A percentile compares a stretch with the other conserved stretches of the same genome.
Conservation (phyloP, 2,329 filamentous ascomycete genomes). For the Hypoxylon sp. region DNA sequence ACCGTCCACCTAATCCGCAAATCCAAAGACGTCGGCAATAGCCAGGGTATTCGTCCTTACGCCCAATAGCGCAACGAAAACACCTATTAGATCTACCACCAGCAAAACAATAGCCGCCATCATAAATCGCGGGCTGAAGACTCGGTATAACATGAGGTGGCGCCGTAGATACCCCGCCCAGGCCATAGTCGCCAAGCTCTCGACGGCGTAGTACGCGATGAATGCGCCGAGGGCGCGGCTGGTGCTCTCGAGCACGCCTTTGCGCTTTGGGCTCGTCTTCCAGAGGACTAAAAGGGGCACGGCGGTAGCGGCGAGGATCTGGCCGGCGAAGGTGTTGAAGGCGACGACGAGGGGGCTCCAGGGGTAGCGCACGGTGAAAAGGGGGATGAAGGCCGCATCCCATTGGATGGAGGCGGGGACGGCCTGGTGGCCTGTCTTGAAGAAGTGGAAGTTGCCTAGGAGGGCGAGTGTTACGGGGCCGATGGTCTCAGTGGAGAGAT, state of each 20-base stretch:
- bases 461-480: conserved; percentile 87
- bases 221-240: conserved; percentile 81
- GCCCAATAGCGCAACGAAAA: conserved; percentile 80
- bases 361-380: conserved; percentile 86
- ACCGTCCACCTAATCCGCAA: conserved; percentile 64
- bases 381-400: conserved; percentile 93
- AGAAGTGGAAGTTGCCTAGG: conserved; percentile 95
- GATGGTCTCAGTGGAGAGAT: conserved; percentile 77
- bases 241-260: conserved; percentile 77
- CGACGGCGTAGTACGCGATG: conserved; percentile 83
- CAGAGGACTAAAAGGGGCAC: conserved; percentile 88
- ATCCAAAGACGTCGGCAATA: conserved; percentile 91
- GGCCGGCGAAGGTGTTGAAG: conserved; percentile 90
- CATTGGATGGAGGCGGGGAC: conserved; percentile 91
- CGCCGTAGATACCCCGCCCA: conserved; percentile 91
- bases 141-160: conserved; percentile 96
- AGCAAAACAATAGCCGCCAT: conserved; percentile 79
- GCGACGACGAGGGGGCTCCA: conserved; percentile 87
- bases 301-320: conserved; percentile 84
- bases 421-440: conserved; percentile 98
- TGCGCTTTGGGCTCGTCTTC: conserved; percentile 86
- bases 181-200: conserved; percentile 87
- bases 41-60: conserved; percentile 83
- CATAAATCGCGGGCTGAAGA: conserved; percentile 94
- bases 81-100: conserved; percentile 81